Evolutionary conservation across 2,329 filamentous ascomycete genomes (phyloP).

Genomic region (Arthrobotrys sphaeroides): DNA sequence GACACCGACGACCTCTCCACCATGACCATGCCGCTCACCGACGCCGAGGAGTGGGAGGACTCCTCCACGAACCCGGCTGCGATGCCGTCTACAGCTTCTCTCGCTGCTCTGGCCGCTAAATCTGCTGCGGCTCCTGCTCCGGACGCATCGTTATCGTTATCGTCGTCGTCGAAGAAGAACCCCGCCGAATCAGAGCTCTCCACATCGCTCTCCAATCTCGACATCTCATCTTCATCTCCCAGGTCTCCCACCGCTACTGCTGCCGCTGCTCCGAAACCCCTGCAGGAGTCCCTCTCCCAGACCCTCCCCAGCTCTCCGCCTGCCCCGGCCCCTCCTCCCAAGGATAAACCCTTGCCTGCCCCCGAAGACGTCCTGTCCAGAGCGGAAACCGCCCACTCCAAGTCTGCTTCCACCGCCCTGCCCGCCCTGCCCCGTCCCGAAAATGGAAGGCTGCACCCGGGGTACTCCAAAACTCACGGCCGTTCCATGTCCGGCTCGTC

Average conservation of each 20-base stretch:
- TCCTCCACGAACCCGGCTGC: constrained; percentile 44
- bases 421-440: constrained; percentile 43
- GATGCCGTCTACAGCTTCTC: constrained; percentile 45
- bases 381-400: constrained; percentile 47
- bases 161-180: not conserved
- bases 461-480: constrained; percentile 54
- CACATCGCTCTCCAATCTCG: constrained; percentile 47
- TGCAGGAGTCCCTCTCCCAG: constrained; percentile 27
- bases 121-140: not conserved
- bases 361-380: constrained; percentile 56
- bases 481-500: constrained; percentile 55
- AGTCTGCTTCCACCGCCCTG: constrained; percentile 13
- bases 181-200: constrained; percentile 48
- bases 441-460: constrained; percentile 53
- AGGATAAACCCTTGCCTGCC: constrained; percentile 51
- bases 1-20: constrained; percentile 25
- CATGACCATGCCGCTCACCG: constrained; percentile 12
- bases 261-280: no score
- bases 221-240: constrained; percentile 23
- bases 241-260: constrained; percentile 32
- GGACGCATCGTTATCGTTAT: not conserved
- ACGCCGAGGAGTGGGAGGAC: constrained; percentile 28
- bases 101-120: not conserved
- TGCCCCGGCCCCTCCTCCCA: constrained; percentile 56
- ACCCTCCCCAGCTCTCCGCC: constrained; percentile 54